Conservation (phyloP, 2,329 filamentous ascomycete species). For the Aspergillus candidus region DNA sequence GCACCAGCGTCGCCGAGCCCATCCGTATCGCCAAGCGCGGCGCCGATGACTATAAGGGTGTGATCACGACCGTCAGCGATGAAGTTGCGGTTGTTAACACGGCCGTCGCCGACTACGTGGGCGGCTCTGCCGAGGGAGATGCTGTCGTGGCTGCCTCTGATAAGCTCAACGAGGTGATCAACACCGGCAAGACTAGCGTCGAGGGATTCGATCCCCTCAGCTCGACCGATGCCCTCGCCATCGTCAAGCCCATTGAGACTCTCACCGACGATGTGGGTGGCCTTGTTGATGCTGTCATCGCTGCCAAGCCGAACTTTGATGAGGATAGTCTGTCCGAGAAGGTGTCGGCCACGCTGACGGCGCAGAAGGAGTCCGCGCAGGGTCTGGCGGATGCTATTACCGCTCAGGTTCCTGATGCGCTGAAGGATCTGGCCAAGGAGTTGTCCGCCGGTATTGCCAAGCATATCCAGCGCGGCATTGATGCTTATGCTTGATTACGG, state of each 20-base stretch:
- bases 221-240: conserved; percentile 5
- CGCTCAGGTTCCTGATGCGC: conserved; percentile 6
- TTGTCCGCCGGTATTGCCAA: conserved; percentile 4
- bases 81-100: conserved; percentile 5
- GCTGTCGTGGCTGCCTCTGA: conserved; percentile 3
- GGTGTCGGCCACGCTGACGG: conserved; percentile 4
- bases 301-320: conserved; percentile 5
- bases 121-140: not conserved
- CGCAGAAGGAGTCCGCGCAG: conserved; percentile 4
- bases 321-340: conserved; percentile 1
- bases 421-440: conserved; percentile 2
- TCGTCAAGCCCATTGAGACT: conserved; percentile 7
- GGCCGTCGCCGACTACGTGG: conserved; percentile 7
- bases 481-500: conserved; percentile 1
- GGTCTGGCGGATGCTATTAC: conserved; percentile 5
- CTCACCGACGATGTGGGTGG: conserved; percentile 3
- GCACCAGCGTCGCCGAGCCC: conserved; percentile 8
- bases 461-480: conserved; percentile 8
- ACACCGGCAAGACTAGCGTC: conserved; percentile 3
- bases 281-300: conserved; percentile 8
- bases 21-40: conserved; percentile 7
- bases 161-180: conserved; percentile 7
- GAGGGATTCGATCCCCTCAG: conserved; percentile 1
- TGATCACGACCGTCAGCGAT: conserved; percentile 5
- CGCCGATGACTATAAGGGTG: conserved; percentile 5